Evolutionary conservation across 2,329 filamentous ascomycete genomes (phyloP).

Genomic region (Ceratocystis colombiana): DNA sequence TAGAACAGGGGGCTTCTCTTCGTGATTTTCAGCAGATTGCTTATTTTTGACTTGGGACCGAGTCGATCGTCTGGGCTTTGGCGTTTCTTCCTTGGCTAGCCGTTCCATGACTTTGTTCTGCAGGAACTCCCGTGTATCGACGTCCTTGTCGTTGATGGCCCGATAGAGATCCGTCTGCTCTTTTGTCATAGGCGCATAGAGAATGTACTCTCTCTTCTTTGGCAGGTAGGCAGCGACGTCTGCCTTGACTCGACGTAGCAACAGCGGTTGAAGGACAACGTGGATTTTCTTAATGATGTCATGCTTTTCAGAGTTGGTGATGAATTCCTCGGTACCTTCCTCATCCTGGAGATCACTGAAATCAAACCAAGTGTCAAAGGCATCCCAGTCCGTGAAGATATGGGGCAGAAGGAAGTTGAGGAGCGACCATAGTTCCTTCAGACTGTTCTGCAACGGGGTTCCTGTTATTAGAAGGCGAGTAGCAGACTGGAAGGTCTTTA

Average conservation of each 20-base stretch:
- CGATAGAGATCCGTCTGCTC: constrained; percentile 88
- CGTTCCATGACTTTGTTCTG: constrained; percentile 67
- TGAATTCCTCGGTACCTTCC: constrained; percentile 63
- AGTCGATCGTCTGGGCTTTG: not conserved
- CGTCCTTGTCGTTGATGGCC: constrained; percentile 46
- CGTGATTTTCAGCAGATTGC: not conserved
- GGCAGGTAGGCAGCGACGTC: constrained; percentile 88
- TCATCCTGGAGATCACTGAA: constrained; percentile 87
- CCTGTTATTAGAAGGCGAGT: constrained; percentile 89
- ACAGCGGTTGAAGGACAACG: constrained; percentile 79
- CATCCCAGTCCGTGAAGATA: constrained; percentile 86
- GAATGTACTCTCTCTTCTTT: constrained; percentile 90
- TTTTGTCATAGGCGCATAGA: constrained; percentile 83
- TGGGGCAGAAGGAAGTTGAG: constrained; percentile 87
- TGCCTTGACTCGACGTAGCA: constrained; percentile 79
- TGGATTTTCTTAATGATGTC: constrained; percentile 64
- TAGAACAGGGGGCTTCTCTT: not conserved
- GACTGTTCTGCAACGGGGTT: constrained; percentile 89
- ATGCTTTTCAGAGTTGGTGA: constrained; percentile 59
- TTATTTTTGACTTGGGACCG: constrained; percentile 10
- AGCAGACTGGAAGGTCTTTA: constrained; percentile 79
- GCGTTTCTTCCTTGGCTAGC: constrained; percentile 37
- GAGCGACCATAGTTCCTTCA: constrained; percentile 88
- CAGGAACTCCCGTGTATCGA: constrained; percentile 61
- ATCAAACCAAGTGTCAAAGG: constrained; percentile 94